phyloP scores from a whole-genome alignment of 139 green algal species.

The Coccomyxa sp. region DNA sequence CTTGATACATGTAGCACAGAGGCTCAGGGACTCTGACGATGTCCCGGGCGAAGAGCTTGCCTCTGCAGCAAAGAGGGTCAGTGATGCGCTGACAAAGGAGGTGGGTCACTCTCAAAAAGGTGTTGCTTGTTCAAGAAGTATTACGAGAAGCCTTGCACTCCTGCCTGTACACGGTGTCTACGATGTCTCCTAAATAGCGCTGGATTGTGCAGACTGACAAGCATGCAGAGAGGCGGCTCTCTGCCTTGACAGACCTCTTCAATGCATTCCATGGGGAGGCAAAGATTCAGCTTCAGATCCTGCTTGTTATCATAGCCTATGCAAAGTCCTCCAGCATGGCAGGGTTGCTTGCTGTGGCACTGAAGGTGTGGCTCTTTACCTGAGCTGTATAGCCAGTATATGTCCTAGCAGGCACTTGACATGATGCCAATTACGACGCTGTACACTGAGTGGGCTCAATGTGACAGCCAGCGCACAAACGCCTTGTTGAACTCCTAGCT shows the following conservation, averaged over 20 bases:
- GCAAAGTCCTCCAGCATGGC: slow-evolving; percentile 8
- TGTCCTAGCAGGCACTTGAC: not conserved
- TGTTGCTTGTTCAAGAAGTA: not conserved
- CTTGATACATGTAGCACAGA: slow-evolving; percentile 41
- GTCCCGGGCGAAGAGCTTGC: slow-evolving; percentile 10
- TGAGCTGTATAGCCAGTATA: not conserved
- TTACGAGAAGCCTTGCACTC: not conserved
- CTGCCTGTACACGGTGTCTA: not conserved
- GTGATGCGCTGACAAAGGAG: slow-evolving; percentile 1
- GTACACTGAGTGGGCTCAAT: too few relatives aligned
- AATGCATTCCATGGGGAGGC: slow-evolving; percentile 32
- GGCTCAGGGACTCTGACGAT: too few relatives aligned
- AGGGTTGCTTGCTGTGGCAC: slow-evolving; percentile 11
- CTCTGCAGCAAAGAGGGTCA: slow-evolving; percentile 2
- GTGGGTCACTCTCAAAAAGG: not conserved
- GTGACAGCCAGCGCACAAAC: too few relatives aligned
- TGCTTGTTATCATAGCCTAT: slow-evolving; percentile 13
- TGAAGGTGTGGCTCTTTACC: slow-evolving; percentile 18
- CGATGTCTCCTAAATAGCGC: not conserved
- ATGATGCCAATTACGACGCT: too few relatives aligned
- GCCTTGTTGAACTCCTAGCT: too few relatives aligned
- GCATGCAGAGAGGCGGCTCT: slow-evolving; percentile 18
- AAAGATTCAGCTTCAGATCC: slow-evolving; percentile 19
- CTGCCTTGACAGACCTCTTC: slow-evolving; percentile 42
- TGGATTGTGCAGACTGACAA: slow-evolving; percentile 5